Evolutionary conservation across 306 rosid species (phyloP), one percentile per base, ranked within the genome.

Genomic region (Quercus dentata): DNA sequence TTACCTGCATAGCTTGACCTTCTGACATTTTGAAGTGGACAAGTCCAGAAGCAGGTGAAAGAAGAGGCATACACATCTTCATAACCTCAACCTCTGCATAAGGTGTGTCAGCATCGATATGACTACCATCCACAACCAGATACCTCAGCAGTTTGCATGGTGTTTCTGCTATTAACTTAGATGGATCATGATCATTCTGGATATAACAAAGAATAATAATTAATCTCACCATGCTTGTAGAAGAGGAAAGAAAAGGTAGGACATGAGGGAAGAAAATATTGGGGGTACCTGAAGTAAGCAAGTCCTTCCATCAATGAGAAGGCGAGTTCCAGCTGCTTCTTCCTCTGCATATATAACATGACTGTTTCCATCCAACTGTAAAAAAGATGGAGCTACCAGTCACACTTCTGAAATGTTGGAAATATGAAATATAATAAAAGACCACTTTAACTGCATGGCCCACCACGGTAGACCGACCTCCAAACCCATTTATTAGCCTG

Each of bases 1-100:
- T 57, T 86, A 94, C 98, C 98, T 94, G 99, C 99, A 96, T 93
- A 81, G 98, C 93, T 86, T 95, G 99, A 69, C 99, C 99, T 95
- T 95, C 99, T 10, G 98, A 84, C 92, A 95, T 75, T 80, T 84
- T 90, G 82, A 92, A 90, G 80, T 91, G 98, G 85, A 95, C 79
- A 75, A 85, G 84, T 87, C 99, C 99, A 52, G 98, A 89, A 88
- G 99, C 94, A 78, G 99, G 99, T 56, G 98, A 95, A 85, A 95
- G 99, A 80, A 95, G 97, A 78, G 99, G 99, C 99, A 95, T 95
- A 77, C 99, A 95, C 99, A 95, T 95, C 91, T 95, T 95, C 99
- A 95, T 95, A 86, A 95, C 99, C 92, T 95, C 99, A 76, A 95
- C 99, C 86, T 95, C 99, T 61, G 97, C 97, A 87, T 89, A 95